Percentiles rank a stretch among this genome's conserved stretches.
Evolutionary conservation across 1,284 basidiomycete genomes (phyloP).

Genomic region (Apiotrichum porosum): DNA sequence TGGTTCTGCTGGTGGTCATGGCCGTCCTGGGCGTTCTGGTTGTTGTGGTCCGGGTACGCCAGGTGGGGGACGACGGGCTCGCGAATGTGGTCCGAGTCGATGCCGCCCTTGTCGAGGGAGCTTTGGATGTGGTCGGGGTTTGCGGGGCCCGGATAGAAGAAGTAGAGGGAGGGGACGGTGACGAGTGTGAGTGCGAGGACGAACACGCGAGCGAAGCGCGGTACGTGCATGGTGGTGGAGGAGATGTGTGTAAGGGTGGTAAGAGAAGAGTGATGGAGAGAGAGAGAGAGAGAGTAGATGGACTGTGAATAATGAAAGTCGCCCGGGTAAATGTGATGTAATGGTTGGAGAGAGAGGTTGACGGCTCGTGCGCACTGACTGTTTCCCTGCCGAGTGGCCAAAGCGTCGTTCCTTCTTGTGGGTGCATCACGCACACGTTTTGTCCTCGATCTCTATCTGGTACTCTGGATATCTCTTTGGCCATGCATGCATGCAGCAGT

Average conservation of each 20-base stretch:
- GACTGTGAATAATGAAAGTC: too few species aligned
- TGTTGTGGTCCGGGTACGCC: not conserved
- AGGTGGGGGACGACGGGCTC: not conserved
- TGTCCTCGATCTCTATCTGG: too few species aligned
- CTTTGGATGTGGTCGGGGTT: not conserved
- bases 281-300: too few species aligned
- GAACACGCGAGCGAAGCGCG: slow-evolving; percentile 34
- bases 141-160: slow-evolving; percentile 33
- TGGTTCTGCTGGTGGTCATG: not conserved
- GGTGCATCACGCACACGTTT: too few species aligned
- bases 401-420: too few species aligned
- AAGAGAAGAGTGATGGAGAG: not conserved
- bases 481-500: too few species aligned
- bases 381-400: too few species aligned
- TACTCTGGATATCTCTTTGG: too few species aligned
- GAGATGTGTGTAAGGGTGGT: not conserved
- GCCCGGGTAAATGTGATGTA: too few species aligned
- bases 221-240: slow-evolving; percentile 17
- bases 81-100: slow-evolving; percentile 37
- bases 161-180: slow-evolving; percentile 32
- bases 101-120: slow-evolving; percentile 35
- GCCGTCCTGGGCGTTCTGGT: not conserved
- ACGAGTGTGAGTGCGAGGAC: slow-evolving; percentile 34
- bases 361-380: too few species aligned
- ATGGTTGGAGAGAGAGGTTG: too few species aligned